Conservation (phyloP, 306 rosid genomes). For the Herpetospermum pedunculosum region DNA sequence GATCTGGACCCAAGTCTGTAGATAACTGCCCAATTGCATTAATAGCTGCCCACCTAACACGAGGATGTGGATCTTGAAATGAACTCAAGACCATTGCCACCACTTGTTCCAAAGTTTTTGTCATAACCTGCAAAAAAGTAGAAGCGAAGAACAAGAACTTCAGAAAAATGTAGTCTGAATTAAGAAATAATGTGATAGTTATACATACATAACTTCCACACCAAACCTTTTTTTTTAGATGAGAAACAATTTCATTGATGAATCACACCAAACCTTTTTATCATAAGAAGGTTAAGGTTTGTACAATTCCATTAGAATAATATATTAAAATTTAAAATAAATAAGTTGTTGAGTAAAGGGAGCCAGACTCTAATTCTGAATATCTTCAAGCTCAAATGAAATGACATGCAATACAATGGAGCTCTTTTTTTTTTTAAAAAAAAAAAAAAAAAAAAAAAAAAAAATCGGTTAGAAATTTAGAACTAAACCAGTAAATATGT, state of each 20-base stretch:
- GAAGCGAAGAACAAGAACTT: not conserved
- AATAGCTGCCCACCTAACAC: constrained; percentile 99
- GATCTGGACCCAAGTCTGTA: constrained; percentile 96
- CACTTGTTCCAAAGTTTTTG: constrained; percentile 87
- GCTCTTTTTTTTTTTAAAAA: no score
- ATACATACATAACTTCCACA: not conserved
- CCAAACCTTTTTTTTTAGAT: not conserved
- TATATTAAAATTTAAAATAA: not conserved
- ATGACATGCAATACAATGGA: not conserved
- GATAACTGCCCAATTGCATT: constrained; percentile 95
- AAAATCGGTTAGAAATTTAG: no score
- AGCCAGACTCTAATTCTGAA: not conserved
- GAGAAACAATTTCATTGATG: no score
- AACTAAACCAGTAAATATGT: not conserved
- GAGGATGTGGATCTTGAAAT: constrained; percentile 90
- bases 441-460: no score
- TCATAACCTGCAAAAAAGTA: constrained; percentile 55
- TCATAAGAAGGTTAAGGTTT: not conserved
- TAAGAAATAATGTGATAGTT: not conserved
- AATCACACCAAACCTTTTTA: not conserved
- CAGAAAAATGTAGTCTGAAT: not conserved
- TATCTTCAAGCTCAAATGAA: not conserved
- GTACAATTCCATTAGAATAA: not conserved
- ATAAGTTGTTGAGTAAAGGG: not conserved
- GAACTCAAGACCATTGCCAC: constrained; percentile 94